Conservation (phyloP, 208 protist species). For the Leishmania martiniquensis region DNA sequence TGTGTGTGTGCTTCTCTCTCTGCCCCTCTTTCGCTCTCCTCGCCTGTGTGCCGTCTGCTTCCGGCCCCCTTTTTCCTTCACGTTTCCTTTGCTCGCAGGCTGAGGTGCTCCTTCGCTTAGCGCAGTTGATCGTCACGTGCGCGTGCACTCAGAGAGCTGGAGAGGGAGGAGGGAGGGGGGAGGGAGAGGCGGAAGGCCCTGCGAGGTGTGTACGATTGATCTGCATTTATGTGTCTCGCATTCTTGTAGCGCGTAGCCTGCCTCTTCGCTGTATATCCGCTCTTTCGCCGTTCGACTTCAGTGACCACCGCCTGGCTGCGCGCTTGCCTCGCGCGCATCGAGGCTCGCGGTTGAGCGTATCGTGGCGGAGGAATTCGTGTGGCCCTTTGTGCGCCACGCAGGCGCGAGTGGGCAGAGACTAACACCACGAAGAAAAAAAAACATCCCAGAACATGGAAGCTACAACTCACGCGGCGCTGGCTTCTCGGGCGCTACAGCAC, state of each 20-base stretch:
- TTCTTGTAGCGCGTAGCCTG: not conserved
- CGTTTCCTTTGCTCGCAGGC: not conserved
- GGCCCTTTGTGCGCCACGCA: not conserved
- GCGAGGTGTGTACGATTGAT: not conserved
- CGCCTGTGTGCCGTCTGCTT: not conserved
- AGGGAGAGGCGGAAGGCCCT: too few relatives aligned
- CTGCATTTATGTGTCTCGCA: not conserved
- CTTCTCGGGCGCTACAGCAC: not conserved
- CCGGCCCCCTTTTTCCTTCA: not conserved
- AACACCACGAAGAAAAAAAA: not conserved
- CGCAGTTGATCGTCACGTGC: not conserved
- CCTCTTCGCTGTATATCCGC: not conserved
- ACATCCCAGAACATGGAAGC: not conserved
- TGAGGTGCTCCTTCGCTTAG: not conserved
- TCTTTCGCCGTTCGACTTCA: not conserved
- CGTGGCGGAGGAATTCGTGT: not conserved
- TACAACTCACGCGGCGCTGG: not conserved
- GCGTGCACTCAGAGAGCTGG: not conserved
- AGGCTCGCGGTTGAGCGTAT: too few relatives aligned
- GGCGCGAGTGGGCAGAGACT: too few relatives aligned
- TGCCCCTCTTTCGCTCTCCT: not conserved
- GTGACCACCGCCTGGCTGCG: not conserved
- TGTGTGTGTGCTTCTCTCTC: too few relatives aligned
- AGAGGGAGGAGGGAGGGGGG: too few relatives aligned
- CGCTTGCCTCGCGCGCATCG: not conserved